Evolutionary conservation across 2,329 filamentous ascomycete genomes (phyloP), one percentile per base, ranked within the genome.

Genomic region (Stagonosporopsis vannaccii): DNA sequence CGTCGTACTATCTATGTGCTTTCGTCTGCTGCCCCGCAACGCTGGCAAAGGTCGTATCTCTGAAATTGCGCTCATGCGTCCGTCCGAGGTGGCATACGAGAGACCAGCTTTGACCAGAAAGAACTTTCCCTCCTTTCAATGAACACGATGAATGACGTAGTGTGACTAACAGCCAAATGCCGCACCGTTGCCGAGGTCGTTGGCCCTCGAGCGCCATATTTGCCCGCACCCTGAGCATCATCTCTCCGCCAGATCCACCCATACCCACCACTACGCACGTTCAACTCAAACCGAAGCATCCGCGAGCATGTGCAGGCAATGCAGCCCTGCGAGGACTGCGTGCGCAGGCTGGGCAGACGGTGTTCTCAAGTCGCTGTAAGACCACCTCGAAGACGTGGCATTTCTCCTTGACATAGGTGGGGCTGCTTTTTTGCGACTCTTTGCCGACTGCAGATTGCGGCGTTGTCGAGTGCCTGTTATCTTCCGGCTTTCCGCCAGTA

Each of bases 301-400:
- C 63, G 32, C 68, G 47, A 42, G 60, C 65, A 50, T 68, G 60
- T 40, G 67, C 64, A 39, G 65, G 63, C 41, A 72, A 45, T 28
- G 51, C 54, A 36, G 61, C 68, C 48, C 62, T 54, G 40, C 47
- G 62, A 20, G 63, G 58, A 43, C 58, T 68, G 37, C 65, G 62
- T 22, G 58, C 60, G 37, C 64, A 70, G 13, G 65, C 65, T 39
- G 64, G 59, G 54, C 70, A 71, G 6, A 63, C 58, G 12, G 63
- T 67, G 3, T 32, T 22, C 41, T 72, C 66, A 36, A 61, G 65
- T 36, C 28, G 61, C 41, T 72, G 66, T 36, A 64, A 50, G 6
- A 69, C 62, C 13, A 69, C 67, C 48, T 68, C 63, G 46, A 71
- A 70, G 6, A 69, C 62, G 20, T 58, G 61, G 48, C 69, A 71